Evolutionary conservation across 1,284 basidiomycete species (phyloP), one percentile per base, ranked within the genome.

Genomic region (Marasmius fiardii): DNA sequence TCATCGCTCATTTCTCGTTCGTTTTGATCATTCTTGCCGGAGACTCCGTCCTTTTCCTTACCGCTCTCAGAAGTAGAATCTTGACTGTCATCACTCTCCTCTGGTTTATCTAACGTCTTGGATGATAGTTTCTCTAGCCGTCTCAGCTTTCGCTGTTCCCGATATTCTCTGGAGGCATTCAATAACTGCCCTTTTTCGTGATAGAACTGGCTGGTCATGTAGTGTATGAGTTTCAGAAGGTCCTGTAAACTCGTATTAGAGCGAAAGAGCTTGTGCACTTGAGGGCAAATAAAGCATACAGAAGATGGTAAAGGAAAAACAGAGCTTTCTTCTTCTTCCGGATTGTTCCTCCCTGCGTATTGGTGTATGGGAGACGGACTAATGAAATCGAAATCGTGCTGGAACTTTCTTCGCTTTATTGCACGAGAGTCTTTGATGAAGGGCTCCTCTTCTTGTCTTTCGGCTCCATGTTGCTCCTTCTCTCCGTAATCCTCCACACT

Each of bases 171-270:
- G 7, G 79, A 73, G 10, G 69, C 73, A 59, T 89, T 79, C 26
- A 74, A 71, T 3, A 90, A 65, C 57, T 86, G 77, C 0, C 83
- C 86, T 58, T 73, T 74, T 58, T 83, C 80, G 21, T 74, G 70
- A 61, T 89, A 90, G 63, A 84, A 85, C 31, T 74, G 72, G 56
- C 80, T 82, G 12, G 88, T 76, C 58, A 85, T 84, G 63, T 83
- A 74, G 61, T 90, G 88, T 51, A 90, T 79, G 51, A 74, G 78
- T 73, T 90, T 89, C 44, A 90, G 67, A 4, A 90, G 67, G 60
- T 90, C 88, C 88, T 90, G 51, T 20, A 37, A 58, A 58, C 16
- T 44, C 4, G 10, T 26, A 51, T 44, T 26, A 55, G 44, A 52
- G 47, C 20, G 12, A 12, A 39, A 48, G 31, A 52, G 8, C n/a